These are phyloP conservation scores for Torulaspora pretoriensis DNA, from an alignment of 1,139 yeast genomes.

Conservation along the genomic window DNA sequence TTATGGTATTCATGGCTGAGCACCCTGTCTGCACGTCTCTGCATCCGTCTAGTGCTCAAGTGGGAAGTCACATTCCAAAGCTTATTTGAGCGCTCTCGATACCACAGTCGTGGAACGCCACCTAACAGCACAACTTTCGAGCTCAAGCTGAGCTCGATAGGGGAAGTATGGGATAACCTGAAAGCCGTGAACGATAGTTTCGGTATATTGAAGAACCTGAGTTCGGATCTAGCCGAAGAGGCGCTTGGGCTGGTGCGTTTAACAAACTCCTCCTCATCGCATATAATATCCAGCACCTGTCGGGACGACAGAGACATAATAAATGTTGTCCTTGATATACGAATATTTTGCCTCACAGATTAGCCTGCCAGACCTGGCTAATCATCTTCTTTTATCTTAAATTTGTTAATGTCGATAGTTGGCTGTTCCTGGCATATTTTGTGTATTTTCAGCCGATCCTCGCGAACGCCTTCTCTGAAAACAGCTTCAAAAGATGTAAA, in stretches of 20 bases:
- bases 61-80: constrained; percentile 22
- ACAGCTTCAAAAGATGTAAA: neutral
- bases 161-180: constrained; percentile 52
- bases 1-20: constrained; percentile 16
- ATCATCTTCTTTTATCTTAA: neutral
- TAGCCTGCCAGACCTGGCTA: neutral
- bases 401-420: neutral
- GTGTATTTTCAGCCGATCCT: neutral
- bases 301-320: constrained; percentile 12
- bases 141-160: constrained; percentile 46
- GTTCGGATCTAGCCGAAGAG: neutral
- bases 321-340: neutral
- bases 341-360: neutral
- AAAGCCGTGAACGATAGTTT: constrained; percentile 58
- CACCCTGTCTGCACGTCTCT: constrained; percentile 13
- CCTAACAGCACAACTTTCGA: constrained; percentile 54
- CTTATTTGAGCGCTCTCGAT: constrained; percentile 36
- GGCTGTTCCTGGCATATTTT: neutral
- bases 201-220: constrained; percentile 31
- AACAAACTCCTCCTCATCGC: constrained; percentile 16
- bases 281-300: constrained; percentile 14
- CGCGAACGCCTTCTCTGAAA: neutral
- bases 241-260: constrained; percentile 9
- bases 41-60: constrained; percentile 29
- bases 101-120: constrained; percentile 62